Conservation (phyloP, 1,139 yeast species). For the Scheffersomyces insectosa region DNA sequence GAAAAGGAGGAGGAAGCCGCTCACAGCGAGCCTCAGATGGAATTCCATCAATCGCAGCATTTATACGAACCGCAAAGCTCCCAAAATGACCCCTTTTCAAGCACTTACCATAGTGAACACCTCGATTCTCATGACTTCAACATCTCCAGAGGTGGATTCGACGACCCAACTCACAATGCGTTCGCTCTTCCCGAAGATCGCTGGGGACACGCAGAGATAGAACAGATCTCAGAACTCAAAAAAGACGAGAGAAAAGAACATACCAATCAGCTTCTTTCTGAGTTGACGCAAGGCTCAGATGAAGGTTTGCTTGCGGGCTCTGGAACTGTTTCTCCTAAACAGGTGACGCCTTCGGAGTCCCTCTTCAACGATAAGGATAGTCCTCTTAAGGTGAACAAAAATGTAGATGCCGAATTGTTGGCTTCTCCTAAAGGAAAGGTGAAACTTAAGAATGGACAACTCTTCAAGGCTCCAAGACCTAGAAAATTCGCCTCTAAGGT, state of each 20-base stretch:
- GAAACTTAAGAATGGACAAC: conserved; percentile 16
- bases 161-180: neutral
- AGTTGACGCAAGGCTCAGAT: conserved; percentile 36
- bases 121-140: conserved; percentile 8
- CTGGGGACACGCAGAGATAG: conserved; percentile 22
- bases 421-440: conserved; percentile 17
- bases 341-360: conserved; percentile 22
- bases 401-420: neutral
- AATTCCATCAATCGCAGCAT: conserved; percentile 12
- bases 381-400: conserved; percentile 21
- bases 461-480: conserved; percentile 48
- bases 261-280: conserved; percentile 34
- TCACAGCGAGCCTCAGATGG: conserved; percentile 14
- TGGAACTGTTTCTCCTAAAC: conserved; percentile 21
- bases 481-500: conserved; percentile 35
- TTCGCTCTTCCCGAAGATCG: conserved; percentile 1
- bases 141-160: neutral
- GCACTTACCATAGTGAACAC: conserved; percentile 9
- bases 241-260: conserved; percentile 38
- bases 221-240: conserved; percentile 34
- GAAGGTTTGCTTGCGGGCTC: conserved; percentile 21
- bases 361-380: conserved; percentile 40
- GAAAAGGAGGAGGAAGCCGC: conserved; percentile 22
- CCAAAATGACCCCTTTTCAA: conserved; percentile 6
- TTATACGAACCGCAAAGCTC: conserved; percentile 1